Conservation (phyloP, 352 stramenopile genomes). For the Globisporangium yorkense region DNA sequence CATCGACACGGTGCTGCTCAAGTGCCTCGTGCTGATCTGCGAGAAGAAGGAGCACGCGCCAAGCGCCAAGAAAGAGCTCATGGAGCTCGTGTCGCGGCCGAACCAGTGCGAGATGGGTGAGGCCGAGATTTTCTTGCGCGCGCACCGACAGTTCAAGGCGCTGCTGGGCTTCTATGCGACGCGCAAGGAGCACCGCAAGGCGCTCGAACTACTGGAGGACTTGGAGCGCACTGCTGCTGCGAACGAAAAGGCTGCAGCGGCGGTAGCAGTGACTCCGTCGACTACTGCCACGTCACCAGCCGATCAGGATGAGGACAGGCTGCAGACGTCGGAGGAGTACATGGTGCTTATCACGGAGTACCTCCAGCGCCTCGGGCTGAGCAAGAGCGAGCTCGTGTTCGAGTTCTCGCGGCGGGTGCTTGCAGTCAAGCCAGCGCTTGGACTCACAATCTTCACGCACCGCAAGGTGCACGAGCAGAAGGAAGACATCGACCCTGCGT, state of each 20-base stretch:
- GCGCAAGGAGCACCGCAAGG: constrained; percentile 70
- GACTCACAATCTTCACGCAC: constrained; percentile 76
- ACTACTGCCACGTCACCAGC: background rate
- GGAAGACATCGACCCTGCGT: constrained; percentile 57
- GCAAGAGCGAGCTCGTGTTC: constrained; percentile 66
- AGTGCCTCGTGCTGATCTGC: constrained; percentile 67
- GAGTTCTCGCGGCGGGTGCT: constrained; percentile 77
- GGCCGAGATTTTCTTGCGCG: constrained; percentile 69
- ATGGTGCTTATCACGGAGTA: constrained; percentile 62
- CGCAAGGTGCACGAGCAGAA: constrained; percentile 38
- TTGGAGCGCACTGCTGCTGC: constrained; percentile 50
- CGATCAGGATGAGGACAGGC: constrained; percentile 1
- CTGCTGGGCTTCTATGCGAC: constrained; percentile 67
- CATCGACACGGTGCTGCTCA: constrained; percentile 78
- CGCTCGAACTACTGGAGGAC: constrained; percentile 75
- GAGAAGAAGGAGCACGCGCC: constrained; percentile 34
- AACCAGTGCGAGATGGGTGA: constrained; percentile 76
- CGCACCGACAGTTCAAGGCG: constrained; percentile 51
- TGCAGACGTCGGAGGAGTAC: constrained; percentile 43
- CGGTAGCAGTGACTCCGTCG: constrained; percentile 1
- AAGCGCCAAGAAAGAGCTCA: constrained; percentile 33
- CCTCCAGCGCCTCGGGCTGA: constrained; percentile 52
- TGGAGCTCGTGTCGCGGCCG: constrained; percentile 38
- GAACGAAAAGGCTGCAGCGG: constrained; percentile 3
- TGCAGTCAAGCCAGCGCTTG: constrained; percentile 40